Evolutionary conservation across 257 asterid species (phyloP).

Genomic region (Nicotiana paniculata): DNA sequence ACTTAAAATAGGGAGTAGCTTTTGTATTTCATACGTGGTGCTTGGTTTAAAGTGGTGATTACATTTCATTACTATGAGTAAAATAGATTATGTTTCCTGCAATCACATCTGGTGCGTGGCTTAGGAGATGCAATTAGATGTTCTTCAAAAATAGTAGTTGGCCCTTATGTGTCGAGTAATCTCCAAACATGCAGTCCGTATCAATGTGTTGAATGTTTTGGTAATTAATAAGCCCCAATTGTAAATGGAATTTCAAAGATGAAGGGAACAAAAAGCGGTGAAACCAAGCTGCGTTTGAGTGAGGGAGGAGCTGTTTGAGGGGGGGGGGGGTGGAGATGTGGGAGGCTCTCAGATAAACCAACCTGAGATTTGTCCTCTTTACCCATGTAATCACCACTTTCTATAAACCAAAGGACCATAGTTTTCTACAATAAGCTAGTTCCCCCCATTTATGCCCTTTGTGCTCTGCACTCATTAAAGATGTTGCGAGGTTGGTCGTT

Average conservation of each 20-base stretch:
- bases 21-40: neutral
- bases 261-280: neutral
- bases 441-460: neutral
- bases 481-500: neutral
- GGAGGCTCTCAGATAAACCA: neutral
- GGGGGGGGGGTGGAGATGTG: neutral
- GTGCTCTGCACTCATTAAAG: neutral
- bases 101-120: neutral
- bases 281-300: neutral
- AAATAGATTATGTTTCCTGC: neutral
- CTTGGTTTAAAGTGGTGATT: neutral
- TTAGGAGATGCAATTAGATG: neutral
- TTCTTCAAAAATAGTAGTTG: neutral
- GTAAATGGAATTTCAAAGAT: neutral
- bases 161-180: neutral
- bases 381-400: neutral
- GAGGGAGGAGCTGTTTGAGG: neutral
- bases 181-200: neutral
- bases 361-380: neutral
- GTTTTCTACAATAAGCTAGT: neutral
- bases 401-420: neutral
- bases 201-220: neutral
- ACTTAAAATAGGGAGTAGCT: neutral
- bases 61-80: neutral
- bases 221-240: neutral